phyloP scores from a whole-genome alignment of 148 eudicot species.

The Heliosperma pusillum region DNA sequence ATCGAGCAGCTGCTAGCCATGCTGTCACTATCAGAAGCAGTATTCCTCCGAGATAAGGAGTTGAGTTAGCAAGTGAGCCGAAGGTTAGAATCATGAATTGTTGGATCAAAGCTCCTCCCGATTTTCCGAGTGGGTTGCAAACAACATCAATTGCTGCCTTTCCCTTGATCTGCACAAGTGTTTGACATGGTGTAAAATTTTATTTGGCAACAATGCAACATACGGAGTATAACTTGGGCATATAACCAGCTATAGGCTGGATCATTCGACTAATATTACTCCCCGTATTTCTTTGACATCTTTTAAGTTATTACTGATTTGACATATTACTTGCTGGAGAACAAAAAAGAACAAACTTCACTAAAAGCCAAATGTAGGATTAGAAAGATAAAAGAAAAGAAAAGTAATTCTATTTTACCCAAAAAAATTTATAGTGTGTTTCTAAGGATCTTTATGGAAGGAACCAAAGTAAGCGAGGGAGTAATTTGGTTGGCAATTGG shows the following conservation, averaged over 20 bases:
- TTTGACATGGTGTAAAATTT: background rate
- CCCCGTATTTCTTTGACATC: too few relatives aligned
- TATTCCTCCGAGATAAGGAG: conserved; percentile 92
- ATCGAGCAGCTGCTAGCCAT: conserved; percentile 87
- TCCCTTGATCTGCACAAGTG: conserved; percentile 69
- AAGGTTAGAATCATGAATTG: conserved; percentile 97
- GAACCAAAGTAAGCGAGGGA: background rate
- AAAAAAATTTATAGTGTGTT: too few relatives aligned
- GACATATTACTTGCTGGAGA: too few relatives aligned
- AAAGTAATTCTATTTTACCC: too few relatives aligned
- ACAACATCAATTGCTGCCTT: conserved; percentile 98
- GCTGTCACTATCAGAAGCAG: conserved; percentile 83
- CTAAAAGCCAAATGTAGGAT: too few relatives aligned
- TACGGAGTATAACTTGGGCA: too few relatives aligned
- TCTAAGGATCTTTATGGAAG: too few relatives aligned
- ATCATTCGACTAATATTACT: too few relatives aligned
- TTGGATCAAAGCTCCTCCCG: conserved; percentile 96
- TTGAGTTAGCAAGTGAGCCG: conserved; percentile 95
- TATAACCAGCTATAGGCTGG: too few relatives aligned
- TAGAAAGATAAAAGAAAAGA: too few relatives aligned
- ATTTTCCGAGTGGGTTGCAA: conserved; percentile 98
- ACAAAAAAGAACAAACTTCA: too few relatives aligned
- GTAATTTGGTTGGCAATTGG: background rate
- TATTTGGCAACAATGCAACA: background rate
- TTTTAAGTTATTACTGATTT: too few relatives aligned